phyloP scores from a whole-genome alignment of 495 filamentous ascomycete species.

The Aspergillus cristatus region DNA sequence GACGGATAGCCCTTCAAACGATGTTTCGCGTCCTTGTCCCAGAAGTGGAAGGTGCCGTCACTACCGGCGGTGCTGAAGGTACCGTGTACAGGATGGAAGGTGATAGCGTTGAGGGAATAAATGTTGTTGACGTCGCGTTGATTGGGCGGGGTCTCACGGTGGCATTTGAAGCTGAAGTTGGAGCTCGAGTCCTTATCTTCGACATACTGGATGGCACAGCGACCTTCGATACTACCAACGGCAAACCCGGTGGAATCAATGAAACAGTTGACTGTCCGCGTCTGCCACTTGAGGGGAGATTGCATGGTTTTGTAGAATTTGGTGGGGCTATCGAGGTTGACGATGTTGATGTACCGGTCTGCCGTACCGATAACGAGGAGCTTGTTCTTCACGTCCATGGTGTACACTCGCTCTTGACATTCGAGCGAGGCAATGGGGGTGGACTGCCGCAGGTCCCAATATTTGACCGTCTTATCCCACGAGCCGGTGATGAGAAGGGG shows the following conservation, averaged over 20 bases:
- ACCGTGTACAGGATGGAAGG: conserved; percentile 77
- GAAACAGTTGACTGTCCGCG: conserved; percentile 75
- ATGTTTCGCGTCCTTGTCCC: conserved; percentile 84
- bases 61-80: conserved; percentile 86
- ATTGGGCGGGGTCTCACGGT: conserved; percentile 63
- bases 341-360: conserved; percentile 78
- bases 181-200: conserved; percentile 75
- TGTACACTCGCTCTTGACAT: conserved; percentile 76
- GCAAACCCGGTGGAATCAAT: conserved; percentile 76
- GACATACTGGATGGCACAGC: conserved; percentile 81
- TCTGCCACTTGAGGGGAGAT: conserved; percentile 84
- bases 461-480: conserved; percentile 94
- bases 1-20: conserved; percentile 81
- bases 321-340: conserved; percentile 69
- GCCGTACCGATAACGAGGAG: conserved; percentile 77
- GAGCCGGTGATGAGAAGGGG: conserved; percentile 76
- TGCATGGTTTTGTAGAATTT: conserved; percentile 76
- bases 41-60: conserved; percentile 86
- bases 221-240: conserved; percentile 79
- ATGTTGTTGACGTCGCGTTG: conserved; percentile 64
- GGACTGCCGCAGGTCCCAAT: conserved; percentile 76
- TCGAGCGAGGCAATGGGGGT: conserved; percentile 54
- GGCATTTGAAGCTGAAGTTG: conserved; percentile 92
- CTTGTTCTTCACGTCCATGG: conserved; percentile 71
- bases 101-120: conserved; percentile 81